A percentile compares a stretch with the other conserved stretches of the same genome.
Conservation (phyloP, 140 eudicot species). For the Ambrosia hybrid region DNA sequence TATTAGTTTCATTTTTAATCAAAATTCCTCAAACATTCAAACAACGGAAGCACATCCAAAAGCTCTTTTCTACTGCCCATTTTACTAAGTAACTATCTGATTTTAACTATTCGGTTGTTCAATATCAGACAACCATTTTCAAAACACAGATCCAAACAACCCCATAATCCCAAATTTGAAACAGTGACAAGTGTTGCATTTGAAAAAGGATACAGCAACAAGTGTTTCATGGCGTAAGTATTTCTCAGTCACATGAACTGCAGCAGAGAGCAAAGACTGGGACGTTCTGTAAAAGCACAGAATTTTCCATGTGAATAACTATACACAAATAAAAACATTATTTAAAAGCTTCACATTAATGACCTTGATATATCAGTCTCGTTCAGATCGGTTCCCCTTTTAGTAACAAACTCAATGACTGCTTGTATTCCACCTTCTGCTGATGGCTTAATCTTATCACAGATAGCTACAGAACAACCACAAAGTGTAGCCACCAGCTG, state of each 20-base stretch:
- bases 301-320: conserved; percentile 19
- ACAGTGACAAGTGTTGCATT: not conserved
- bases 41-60: not conserved
- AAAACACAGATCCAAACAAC: not conserved
- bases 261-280: conserved; percentile 88
- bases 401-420: conserved; percentile 75
- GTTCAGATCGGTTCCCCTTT: conserved; percentile 74
- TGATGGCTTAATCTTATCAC: conserved; percentile 83
- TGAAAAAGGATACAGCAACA: conserved; percentile 84
- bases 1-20: no score
- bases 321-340: not conserved
- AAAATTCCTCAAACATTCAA: no score
- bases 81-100: not conserved
- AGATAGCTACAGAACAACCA: conserved; percentile 80
- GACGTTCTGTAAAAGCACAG: conserved; percentile 65
- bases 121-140: not conserved
- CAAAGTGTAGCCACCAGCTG: conserved; percentile 87
- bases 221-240: conserved; percentile 90
- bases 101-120: not conserved
- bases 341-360: not conserved
- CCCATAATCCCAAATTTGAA: not conserved
- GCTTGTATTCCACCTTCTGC: conserved; percentile 98
- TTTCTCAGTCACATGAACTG: conserved; percentile 80
- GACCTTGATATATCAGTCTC: conserved; percentile 90
- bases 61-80: no score